Conservation (phyloP, 768 basidiomycete genomes). For the Lactarius sp. region DNA sequence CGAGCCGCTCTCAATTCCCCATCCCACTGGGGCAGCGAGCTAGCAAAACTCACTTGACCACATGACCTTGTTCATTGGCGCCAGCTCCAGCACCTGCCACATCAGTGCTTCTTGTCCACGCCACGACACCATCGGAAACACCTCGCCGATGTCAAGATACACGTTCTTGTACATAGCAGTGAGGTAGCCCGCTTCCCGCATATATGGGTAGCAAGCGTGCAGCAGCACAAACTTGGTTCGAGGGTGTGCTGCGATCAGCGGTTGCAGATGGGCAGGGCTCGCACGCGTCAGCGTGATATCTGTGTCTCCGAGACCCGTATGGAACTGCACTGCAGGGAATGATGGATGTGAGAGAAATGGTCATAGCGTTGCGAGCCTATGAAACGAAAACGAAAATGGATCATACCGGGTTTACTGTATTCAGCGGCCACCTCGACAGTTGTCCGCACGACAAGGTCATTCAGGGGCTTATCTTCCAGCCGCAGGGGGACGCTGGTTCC, state of each 20-base stretch:
- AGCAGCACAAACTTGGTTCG: slow-evolving; percentile 60
- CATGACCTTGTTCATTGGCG: slow-evolving; percentile 73
- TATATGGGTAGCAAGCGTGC: slow-evolving; percentile 75
- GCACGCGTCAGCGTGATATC: slow-evolving; percentile 56
- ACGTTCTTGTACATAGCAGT: slow-evolving; percentile 68
- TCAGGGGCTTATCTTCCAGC: slow-evolving; percentile 55
- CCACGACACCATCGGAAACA: slow-evolving; percentile 63
- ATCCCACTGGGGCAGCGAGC: not conserved
- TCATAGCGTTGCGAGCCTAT: no score
- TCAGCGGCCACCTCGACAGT: slow-evolving; percentile 50
- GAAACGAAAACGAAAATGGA: not conserved
- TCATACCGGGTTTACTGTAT: slow-evolving; percentile 53
- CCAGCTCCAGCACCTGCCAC: slow-evolving; percentile 61
- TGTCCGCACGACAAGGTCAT: slow-evolving; percentile 59
- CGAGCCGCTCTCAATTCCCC: not conserved
- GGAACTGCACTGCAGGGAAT: slow-evolving; percentile 62
- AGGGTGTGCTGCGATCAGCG: slow-evolving; percentile 60
- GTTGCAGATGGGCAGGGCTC: slow-evolving; percentile 64
- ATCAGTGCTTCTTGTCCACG: slow-evolving; percentile 58
- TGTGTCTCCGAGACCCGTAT: slow-evolving; percentile 75
- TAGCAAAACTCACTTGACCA: slow-evolving; percentile 62
- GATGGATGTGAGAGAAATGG: not conserved
- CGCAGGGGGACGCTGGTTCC: slow-evolving; percentile 39
- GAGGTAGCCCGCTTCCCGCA: slow-evolving; percentile 73
- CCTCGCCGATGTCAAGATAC: slow-evolving; percentile 75